Evolutionary conservation across 2,329 filamentous ascomycete species (phyloP).

Genomic region (Colletotrichum sp.): DNA sequence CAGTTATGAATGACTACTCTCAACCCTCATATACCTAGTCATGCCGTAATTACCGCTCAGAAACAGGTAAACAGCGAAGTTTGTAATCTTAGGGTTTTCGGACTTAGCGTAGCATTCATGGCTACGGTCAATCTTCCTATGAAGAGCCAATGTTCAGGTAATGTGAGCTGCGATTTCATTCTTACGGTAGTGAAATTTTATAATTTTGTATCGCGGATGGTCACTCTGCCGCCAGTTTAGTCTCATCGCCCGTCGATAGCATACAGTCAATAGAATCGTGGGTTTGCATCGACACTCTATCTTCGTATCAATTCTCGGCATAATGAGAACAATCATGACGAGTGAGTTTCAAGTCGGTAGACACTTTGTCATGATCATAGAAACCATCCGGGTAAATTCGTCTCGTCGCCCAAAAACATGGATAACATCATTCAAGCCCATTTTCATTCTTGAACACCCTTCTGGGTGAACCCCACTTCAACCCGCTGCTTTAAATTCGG

Average conservation of each 20-base stretch:
- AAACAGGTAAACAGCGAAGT: not conserved
- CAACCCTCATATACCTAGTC: not conserved
- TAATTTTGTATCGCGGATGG: not conserved
- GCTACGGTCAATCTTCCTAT: not conserved
- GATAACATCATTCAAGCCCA: not conserved
- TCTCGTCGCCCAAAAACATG: not conserved
- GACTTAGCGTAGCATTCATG: not conserved
- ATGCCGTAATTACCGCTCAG: not conserved
- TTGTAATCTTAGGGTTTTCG: not conserved
- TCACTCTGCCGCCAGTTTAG: no score
- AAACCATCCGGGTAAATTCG: not conserved
- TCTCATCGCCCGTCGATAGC: no score
- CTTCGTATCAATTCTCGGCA: not conserved
- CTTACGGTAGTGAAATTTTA: not conserved
- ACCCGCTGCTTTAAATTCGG: rapidly evolving
- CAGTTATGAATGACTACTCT: not conserved
- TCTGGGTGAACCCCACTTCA: not conserved
- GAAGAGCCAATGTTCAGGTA: not conserved
- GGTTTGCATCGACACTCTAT: not conserved
- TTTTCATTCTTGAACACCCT: not conserved
- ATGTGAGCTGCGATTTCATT: not conserved
- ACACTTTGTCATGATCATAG: not conserved
- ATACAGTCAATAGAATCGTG: not conserved
- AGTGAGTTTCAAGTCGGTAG: not conserved
- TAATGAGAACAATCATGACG: rapidly evolving